Base-by-base conservation (phyloP, 2,329 filamentous ascomycete species). In the Paraphoma sp. region DNA sequence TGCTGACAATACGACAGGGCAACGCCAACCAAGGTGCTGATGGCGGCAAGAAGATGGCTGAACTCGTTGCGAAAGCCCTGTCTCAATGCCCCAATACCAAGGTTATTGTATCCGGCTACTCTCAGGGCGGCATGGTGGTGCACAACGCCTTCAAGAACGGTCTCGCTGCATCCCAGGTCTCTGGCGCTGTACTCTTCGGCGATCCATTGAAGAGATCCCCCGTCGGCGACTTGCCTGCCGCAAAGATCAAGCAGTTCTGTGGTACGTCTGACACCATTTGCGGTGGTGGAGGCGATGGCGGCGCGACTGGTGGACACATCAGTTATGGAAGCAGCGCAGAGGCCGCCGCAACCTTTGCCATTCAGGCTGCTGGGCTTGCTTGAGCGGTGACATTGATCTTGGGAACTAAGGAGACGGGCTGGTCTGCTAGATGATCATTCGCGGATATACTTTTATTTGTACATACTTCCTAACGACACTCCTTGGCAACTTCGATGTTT, bases 101-200 rank as follows among this genome's bases (percentile, higher is more conserved):
- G 54, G 48, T 75, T 42, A 63, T 75, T n/a, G 51, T 74, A 1
- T 72, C 68, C 2, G 72, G 72, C 17, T 75, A 75, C 51, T 67
- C 59, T 1, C 73, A 76, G 53, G 73, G 73, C 12, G 72, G 54
- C 8, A 71, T 74, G 68, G 70, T 74, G 7, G 71, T 74, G 4
- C 72, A 73, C 60, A 71, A 68, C 33, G 64, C 70, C 8, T 70
- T 72, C 56, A 56, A 28, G 2, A 62, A 71, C 17, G 69, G 69
- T 4, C 41, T 70, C 12, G 59, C 64, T 11, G 56, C 65, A 1
- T 46, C 63, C 1, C 47, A 72, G 40, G 65, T 75, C 30, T 56
- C 63, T 14, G 71, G 65, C 14, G 68, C 65, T 6, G 54, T 74
- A 29, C 52, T 71, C 31, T 73, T 74, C 41, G 71, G 71, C 31